These are phyloP conservation scores for Diplogelasinospora grovesii DNA, from an alignment of 495 filamentous ascomycete genomes.

Conservation along the genomic window DNA sequence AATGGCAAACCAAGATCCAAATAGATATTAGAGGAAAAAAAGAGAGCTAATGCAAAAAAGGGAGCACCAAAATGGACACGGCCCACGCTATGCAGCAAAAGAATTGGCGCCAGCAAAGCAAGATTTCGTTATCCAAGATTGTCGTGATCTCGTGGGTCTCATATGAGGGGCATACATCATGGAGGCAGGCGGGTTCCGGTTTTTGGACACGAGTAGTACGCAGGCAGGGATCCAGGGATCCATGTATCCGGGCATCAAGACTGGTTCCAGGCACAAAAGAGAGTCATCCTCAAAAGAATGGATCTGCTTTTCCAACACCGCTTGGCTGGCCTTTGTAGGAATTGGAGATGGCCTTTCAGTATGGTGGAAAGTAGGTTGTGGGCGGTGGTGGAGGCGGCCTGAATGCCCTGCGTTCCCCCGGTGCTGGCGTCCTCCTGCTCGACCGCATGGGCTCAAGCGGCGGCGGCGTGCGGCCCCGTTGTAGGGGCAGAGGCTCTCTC, in stretches of 20 bases:
- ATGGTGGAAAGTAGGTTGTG: conserved; percentile 16
- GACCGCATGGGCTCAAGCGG: conserved; percentile 25
- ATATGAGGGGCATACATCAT: too few species aligned
- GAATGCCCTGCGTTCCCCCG: conserved; percentile 17
- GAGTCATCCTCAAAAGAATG: not conserved
- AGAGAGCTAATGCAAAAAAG: not conserved
- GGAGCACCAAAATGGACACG: not conserved
- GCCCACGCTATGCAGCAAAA: not conserved
- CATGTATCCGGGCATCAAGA: too few species aligned
- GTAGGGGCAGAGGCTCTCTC: conserved; percentile 17
- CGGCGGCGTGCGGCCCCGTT: conserved; percentile 27
- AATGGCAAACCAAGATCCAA: not conserved
- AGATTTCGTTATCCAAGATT: too few species aligned
- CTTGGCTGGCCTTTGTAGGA: not conserved
- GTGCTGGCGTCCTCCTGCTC: conserved; percentile 28
- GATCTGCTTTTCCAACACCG: not conserved
- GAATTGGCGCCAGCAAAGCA: too few species aligned
- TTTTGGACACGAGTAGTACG: too few species aligned
- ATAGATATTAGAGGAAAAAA: conserved; percentile 2
- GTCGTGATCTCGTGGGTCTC: too few species aligned
- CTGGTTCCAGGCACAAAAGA: too few species aligned
- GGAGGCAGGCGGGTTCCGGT: too few species aligned
- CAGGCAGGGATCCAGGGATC: too few species aligned
- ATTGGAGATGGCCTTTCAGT: conserved; percentile 3
- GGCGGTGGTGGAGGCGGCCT: conserved; percentile 22